Conservation (phyloP, 2,329 filamentous ascomycete species). For the Diaporthe capsici region DNA sequence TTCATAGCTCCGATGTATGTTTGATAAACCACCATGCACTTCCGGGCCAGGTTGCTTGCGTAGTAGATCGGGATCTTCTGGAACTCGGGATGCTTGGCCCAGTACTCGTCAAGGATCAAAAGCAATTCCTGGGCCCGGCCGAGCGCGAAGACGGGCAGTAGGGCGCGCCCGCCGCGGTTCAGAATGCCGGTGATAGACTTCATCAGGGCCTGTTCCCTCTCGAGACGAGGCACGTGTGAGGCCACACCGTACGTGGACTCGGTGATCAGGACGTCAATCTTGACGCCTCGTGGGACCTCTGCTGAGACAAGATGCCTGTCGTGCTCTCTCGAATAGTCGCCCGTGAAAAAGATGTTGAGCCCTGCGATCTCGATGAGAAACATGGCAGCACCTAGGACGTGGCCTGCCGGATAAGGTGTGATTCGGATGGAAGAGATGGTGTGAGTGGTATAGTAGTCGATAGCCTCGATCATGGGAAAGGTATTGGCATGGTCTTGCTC, state of each 20-base stretch:
- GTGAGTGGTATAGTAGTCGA: constrained; percentile 98
- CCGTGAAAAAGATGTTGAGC: constrained; percentile 96
- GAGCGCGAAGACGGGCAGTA: constrained; percentile 96
- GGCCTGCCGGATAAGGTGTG: constrained; percentile 95
- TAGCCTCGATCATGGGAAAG: constrained; percentile 94
- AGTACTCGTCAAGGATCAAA: constrained; percentile 96
- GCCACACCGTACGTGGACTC: constrained; percentile 98
- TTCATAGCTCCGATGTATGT: constrained; percentile 99
- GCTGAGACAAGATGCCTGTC: constrained; percentile 96
- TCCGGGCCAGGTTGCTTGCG: constrained; percentile 92
- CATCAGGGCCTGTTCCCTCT: constrained; percentile 94
- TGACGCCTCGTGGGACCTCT: constrained; percentile 87
- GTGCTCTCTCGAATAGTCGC: constrained; percentile 96
- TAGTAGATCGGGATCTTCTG: constrained; percentile 97
- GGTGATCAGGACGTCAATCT: constrained; percentile 96
- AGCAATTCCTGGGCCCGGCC: constrained; percentile 94
- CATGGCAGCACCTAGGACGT: constrained; percentile 99
- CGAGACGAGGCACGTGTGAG: constrained; percentile 89
- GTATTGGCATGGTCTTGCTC: constrained; percentile 96
- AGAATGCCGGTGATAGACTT: constrained; percentile 93
- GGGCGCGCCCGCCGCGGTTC: constrained; percentile 89
- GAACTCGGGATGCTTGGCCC: constrained; percentile 88
- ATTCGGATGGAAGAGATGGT: constrained; percentile 97
- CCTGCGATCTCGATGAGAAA: constrained; percentile 98
- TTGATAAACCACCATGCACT: constrained; percentile 99